A percentile compares a stretch with the other conserved stretches of the same genome.
These are phyloP conservation scores for Pharus latifolius DNA, from an alignment of 176 grass and related monocot species.

Conservation along the genomic window DNA sequence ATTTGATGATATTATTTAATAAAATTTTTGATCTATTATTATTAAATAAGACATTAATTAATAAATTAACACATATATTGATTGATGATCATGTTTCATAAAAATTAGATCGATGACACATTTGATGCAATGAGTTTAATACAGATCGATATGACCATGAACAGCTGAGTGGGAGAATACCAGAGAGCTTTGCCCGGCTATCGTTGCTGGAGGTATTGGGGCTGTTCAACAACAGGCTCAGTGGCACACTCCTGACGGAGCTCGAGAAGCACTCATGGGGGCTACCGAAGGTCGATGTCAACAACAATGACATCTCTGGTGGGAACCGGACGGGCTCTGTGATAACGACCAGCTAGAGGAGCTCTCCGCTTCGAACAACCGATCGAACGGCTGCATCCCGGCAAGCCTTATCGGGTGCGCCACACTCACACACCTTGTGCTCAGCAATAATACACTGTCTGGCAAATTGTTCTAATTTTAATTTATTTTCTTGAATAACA, in stretches of 20 bases:
- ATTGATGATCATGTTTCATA: no score
- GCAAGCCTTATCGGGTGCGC: slow-evolving; percentile 30
- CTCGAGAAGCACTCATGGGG: slow-evolving; percentile 41
- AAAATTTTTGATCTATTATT: no score
- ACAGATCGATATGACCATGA: slow-evolving; percentile 33
- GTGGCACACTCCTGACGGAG: slow-evolving; percentile 45
- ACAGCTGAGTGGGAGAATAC: slow-evolving; percentile 51
- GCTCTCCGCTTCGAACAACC: slow-evolving; percentile 31
- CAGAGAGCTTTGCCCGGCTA: slow-evolving; percentile 42
- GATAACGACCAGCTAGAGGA: background rate
- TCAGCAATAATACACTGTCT: no score
- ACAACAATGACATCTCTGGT: slow-evolving; percentile 44
- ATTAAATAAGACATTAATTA: no score
- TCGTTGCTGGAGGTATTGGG: slow-evolving; percentile 25
- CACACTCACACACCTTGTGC: no score
- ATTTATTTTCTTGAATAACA: no score
- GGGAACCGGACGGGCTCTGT: slow-evolving; percentile 49
- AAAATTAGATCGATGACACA: background rate
- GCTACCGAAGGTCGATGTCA: slow-evolving; percentile 48
- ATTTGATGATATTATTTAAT: no score
- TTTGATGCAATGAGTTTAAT: slow-evolving; percentile 19
- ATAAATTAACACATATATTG: no score
- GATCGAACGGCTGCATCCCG: slow-evolving; percentile 47
- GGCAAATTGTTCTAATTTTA: no score
- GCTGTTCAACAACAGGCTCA: slow-evolving; percentile 38